These are phyloP conservation scores for Anisodus tanguticus DNA, from an alignment of 257 asterid species.

Conservation along the genomic window DNA sequence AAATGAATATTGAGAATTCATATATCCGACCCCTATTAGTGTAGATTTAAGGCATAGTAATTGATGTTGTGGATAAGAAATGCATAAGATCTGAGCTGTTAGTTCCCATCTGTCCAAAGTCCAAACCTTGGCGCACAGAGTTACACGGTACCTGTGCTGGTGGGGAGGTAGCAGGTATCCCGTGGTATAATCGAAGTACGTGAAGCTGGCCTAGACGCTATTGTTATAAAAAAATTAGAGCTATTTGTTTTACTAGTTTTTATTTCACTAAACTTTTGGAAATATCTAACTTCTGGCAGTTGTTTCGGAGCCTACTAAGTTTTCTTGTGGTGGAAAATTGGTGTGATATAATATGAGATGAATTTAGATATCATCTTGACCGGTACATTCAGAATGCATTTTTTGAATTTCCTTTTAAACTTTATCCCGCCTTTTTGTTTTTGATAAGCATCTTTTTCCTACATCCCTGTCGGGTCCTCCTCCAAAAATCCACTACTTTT, in stretches of 20 bases:
- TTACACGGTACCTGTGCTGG: too few relatives aligned
- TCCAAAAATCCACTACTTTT: too few relatives aligned
- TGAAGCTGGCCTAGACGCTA: too few relatives aligned
- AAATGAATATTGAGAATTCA: not conserved
- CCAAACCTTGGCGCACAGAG: too few relatives aligned
- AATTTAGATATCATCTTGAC: not conserved
- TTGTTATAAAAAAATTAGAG: not conserved
- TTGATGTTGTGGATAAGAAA: not conserved
- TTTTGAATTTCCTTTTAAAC: not conserved
- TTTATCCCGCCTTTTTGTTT: not conserved
- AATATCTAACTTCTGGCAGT: not conserved
- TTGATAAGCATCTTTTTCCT: not conserved
- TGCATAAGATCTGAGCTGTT: not conserved
- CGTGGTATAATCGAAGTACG: too few relatives aligned
- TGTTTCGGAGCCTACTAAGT: not conserved
- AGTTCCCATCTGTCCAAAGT: too few relatives aligned
- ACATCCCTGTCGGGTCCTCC: too few relatives aligned
- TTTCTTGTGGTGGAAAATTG: not conserved
- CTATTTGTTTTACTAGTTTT: not conserved
- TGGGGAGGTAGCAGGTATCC: too few relatives aligned
- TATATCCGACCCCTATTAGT: not conserved
- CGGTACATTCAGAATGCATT: not conserved
- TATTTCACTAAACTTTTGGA: not conserved
- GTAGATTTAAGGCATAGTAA: not conserved
- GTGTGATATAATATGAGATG: not conserved